A percentile compares a stretch with the other conserved stretches of the same genome.
phyloP scores from a whole-genome alignment of 495 filamentous ascomycete genomes.

The Choiromyces venosus region DNA sequence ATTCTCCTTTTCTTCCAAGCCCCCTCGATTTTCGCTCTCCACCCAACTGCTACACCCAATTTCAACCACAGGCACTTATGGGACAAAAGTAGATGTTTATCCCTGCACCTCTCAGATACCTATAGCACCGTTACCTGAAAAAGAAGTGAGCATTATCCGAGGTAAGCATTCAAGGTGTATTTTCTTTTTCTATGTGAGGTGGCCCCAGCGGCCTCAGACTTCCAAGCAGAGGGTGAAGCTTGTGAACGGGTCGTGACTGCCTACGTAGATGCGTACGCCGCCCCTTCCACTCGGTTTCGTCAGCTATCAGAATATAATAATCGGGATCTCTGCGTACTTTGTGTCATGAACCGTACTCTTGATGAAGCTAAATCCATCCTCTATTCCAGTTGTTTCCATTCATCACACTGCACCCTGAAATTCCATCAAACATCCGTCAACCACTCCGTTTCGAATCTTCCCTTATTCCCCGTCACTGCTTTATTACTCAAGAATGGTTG shows the following conservation, averaged over 20 bases:
- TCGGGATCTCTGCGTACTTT: background rate
- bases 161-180: background rate
- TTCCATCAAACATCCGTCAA: background rate
- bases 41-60: background rate
- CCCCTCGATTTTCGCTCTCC: background rate
- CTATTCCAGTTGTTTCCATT: background rate
- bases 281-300: background rate
- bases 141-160: background rate
- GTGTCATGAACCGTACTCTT: background rate
- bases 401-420: background rate
- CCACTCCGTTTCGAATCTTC: background rate
- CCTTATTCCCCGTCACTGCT: background rate
- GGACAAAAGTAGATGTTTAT: background rate
- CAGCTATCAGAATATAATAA: background rate
- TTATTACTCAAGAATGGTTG: background rate
- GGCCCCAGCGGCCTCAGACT: background rate
- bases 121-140: background rate
- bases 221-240: background rate
- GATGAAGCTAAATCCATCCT: background rate
- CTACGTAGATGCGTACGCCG: background rate
- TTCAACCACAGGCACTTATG: background rate
- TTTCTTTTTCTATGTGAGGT: background rate
- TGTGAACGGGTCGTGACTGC: background rate
- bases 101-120: background rate
- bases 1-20: background rate